Evolutionary conservation across 176 grass and related monocot genomes (phyloP).

Genomic region (bread wheat (Triticum aestivum)): IWGSC_CS_RefSeq_v2.1 NC_057806.1:585489997-585490496

Average conservation of each 20-base stretch:
- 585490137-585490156: background rate
- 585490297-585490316: constrained; percentile 17
- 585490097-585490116: background rate
- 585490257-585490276: constrained; percentile 44
- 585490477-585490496: constrained; percentile 54
- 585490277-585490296: constrained; percentile 45
- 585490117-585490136: background rate
- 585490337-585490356: background rate
- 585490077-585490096: background rate
- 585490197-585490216: background rate
- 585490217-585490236: constrained; percentile 47
- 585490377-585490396: constrained; percentile 44
- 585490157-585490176: constrained; percentile 15
- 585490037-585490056: too few species aligned
- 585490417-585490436: background rate
- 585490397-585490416: constrained; percentile 34
- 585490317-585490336: constrained; percentile 44
- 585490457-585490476: constrained; percentile 32
- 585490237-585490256: constrained; percentile 42
- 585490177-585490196: constrained; percentile 53
- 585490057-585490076: background rate
- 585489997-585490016: too few species aligned
- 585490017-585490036: too few species aligned
- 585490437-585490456: constrained; percentile 32
- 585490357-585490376: constrained; percentile 33